Evolutionary conservation across 805 yeast genomes (phyloP).

Genomic region (Brettanomyces sp.): DNA sequence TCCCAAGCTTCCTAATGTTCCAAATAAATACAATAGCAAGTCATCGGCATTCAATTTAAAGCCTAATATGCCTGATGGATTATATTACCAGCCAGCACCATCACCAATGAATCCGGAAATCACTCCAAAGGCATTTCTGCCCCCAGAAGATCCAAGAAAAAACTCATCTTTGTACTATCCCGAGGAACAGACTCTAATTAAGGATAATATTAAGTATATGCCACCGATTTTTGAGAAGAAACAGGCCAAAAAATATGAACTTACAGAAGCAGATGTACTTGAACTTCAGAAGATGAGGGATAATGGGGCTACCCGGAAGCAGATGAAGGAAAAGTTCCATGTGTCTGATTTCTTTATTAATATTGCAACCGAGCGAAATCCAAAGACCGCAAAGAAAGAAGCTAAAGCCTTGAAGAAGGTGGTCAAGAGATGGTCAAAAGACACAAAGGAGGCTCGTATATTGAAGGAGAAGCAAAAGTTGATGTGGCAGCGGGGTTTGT

Average conservation of each 20-base stretch:
- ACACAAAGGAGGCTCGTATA: conserved; percentile 16
- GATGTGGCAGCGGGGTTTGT: conserved; percentile 20
- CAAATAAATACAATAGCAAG: conserved; percentile 27
- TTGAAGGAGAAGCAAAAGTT: conserved; percentile 13
- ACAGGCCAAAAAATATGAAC: conserved; percentile 18
- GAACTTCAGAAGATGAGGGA: conserved; percentile 23
- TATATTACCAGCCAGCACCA: conserved; percentile 29
- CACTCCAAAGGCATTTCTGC: conserved; percentile 28
- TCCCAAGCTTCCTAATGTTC: conserved; percentile 23
- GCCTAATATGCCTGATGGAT: conserved; percentile 25
- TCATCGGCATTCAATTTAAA: conserved; percentile 28
- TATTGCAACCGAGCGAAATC: conserved; percentile 20
- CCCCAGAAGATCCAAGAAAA: conserved; percentile 23
- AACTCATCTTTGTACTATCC: conserved; percentile 19
- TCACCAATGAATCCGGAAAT: conserved; percentile 22
- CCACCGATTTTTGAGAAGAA: conserved; percentile 18
- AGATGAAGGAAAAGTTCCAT: conserved; percentile 20
- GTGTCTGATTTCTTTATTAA: conserved; percentile 23
- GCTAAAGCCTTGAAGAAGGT: conserved; percentile 11
- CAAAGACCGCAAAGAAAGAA: conserved; percentile 12
- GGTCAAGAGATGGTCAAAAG: conserved; percentile 18
- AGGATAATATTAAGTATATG: conserved; percentile 19
- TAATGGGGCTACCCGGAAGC: conserved; percentile 21
- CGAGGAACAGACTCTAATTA: conserved; percentile 11
- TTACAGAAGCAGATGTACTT: conserved; percentile 16